Base-by-base conservation (phyloP, 371 early-diverging fungal species). In the Mortierella sp. region DNA sequence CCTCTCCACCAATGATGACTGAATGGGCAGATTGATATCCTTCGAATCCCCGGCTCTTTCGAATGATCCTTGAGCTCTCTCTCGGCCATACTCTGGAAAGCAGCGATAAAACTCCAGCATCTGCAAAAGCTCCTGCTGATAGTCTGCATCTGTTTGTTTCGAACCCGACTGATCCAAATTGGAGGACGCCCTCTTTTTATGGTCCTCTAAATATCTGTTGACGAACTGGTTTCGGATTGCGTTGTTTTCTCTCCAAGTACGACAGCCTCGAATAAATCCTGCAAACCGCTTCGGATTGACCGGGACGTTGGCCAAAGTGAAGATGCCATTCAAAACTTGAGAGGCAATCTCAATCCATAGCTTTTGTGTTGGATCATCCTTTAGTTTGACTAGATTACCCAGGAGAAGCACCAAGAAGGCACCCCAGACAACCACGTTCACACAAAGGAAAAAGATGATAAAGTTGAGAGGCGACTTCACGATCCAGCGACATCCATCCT, bases 261-360 rank as follows among this genome's bases (percentile, higher is more conserved):
- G 25, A n/a, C 59, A 18, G 7, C 72, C 79, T 43, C 66, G 72
- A 11, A 77, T 45, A 14, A 72, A 50, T 7, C 79, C 79, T 18
- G 72, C 14, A 43, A 77, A 51, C 43, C 79, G 57, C 47, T 77
- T 77, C 15, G 79, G 79, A 21, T 77, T 69, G 12, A 77, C 79
- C 12, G 79, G 79, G 7, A 77, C 79, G 29, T 72, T 72, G 60
- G 79, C 79, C 5, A 77, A 28, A 1, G 79, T 77, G 44, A 77
- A 77, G 57, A 77, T 61, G 18, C 72, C 79, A 46, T 77, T 77
- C 28, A 77, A 66, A 46, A 72, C 72, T 48, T 77, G 79, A 14
- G 72, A 72, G 16, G 72, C 69, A 56, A 77, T 72, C 62, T 77
- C 79, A n/a, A 77, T 66, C 79, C 79, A 77, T 18, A 77, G 69